These are phyloP conservation scores for Dictyostelium brefeldianum DNA, from an alignment of 78 protist genomes.

Conservation along the genomic window DNA sequence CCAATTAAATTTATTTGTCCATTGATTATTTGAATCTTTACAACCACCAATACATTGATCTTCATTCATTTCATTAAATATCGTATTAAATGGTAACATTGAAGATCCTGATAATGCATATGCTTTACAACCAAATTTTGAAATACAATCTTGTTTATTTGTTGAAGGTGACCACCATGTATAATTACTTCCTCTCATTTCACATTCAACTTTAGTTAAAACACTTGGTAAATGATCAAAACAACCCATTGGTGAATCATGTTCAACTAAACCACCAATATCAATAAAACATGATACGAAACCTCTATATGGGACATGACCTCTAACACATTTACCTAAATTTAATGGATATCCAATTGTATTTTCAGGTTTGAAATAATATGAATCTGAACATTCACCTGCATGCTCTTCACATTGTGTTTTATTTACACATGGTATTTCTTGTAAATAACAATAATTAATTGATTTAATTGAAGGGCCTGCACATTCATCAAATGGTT, in stretches of 20 bases:
- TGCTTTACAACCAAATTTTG: not conserved
- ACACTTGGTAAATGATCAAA: not conserved
- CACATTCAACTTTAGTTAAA: not conserved
- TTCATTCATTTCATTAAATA: slow-evolving; percentile 4
- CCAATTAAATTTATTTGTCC: slow-evolving; percentile 32
- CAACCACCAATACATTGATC: not conserved
- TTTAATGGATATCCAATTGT: not conserved
- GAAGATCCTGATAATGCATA: not conserved
- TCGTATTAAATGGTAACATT: not conserved
- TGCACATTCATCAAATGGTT: not conserved
- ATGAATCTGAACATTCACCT: slow-evolving; percentile 17
- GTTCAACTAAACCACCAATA: not conserved
- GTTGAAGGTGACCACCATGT: slow-evolving; percentile 24
- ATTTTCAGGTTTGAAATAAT: not conserved
- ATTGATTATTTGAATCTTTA: not conserved
- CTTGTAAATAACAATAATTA: not conserved
- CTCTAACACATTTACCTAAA: slow-evolving; percentile 3
- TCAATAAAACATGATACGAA: not conserved
- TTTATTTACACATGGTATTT: not conserved
- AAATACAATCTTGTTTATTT: not conserved
- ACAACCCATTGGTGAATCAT: slow-evolving; percentile 24
- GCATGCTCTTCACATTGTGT: slow-evolving; percentile 4
- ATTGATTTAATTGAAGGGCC: not conserved
- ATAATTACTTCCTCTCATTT: not conserved
- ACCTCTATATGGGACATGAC: not conserved